Conservation (phyloP, 768 basidiomycete genomes). For the Boletus coccyginus region DNA sequence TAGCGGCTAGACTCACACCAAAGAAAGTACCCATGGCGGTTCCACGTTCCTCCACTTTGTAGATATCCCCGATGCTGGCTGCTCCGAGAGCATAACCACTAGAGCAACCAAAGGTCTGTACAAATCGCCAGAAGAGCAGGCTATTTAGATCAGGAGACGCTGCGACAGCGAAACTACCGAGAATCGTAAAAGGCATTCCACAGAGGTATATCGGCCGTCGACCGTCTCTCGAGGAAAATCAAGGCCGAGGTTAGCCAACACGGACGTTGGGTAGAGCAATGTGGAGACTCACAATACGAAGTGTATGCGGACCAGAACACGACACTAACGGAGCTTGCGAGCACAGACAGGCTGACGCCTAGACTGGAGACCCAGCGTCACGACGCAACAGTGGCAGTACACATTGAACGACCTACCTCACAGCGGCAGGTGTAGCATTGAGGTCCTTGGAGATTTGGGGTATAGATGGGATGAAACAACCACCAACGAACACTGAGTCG, state of each 20-base stretch:
- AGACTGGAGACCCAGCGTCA: constrained; percentile 30
- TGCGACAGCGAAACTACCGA: constrained; percentile 62
- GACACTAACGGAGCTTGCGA: constrained; percentile 43
- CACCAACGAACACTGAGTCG: constrained; percentile 59
- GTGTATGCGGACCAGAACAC: constrained; percentile 53
- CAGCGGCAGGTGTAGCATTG: constrained; percentile 48
- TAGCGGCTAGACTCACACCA: constrained; percentile 34
- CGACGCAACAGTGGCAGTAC: not conserved
- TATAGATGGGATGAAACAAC: constrained; percentile 71
- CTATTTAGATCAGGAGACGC: constrained; percentile 37
- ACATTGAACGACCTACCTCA: constrained; percentile 42
- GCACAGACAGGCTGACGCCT: constrained; percentile 50
- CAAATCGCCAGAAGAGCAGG: constrained; percentile 60
- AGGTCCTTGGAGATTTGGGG: constrained; percentile 71
- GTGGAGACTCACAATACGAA: constrained; percentile 43
- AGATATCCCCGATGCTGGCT: constrained; percentile 64
- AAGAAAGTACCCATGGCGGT: constrained; percentile 59
- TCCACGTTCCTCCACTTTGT: constrained; percentile 58
- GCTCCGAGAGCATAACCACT: constrained; percentile 52
- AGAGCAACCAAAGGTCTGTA: constrained; percentile 65
- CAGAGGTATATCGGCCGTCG: constrained; percentile 57
- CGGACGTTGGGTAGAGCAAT: not conserved
- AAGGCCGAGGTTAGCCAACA: not conserved
- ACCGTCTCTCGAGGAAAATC: constrained; percentile 50
- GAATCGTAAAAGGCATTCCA: constrained; percentile 53